Percentiles rank a stretch among this genome's conserved stretches.
Evolutionary conservation across 1,284 basidiomycete genomes (phyloP).

Genomic region (Moniliella sp.): DNA sequence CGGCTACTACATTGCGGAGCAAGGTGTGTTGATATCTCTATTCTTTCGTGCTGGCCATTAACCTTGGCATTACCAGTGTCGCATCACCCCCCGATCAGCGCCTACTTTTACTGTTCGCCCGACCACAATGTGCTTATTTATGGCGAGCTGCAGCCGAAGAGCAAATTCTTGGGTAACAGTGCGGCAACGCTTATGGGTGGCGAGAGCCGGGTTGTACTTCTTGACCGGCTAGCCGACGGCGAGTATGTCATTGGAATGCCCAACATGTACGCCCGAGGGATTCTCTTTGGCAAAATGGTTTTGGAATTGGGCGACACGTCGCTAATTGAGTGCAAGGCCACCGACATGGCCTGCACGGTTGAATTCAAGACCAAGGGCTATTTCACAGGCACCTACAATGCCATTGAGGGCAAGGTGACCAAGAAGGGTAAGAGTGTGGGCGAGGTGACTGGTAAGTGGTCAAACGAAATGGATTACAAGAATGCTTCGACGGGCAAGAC

Average conservation of each 20-base stretch:
- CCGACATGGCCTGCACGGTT: constrained; percentile 55
- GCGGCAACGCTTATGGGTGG: constrained; percentile 55
- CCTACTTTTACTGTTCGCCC: constrained; percentile 90
- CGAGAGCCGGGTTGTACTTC: constrained; percentile 43
- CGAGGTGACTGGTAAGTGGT: constrained; percentile 78
- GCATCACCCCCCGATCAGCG: constrained; percentile 82
- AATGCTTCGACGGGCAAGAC: constrained; percentile 50
- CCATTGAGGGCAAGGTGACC: constrained; percentile 61
- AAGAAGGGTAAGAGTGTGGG: constrained; percentile 51
- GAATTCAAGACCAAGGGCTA: constrained; percentile 99
- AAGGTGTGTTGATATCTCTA: constrained; percentile 43
- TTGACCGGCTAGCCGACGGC: constrained; percentile 22
- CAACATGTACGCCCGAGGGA: constrained; percentile 66
- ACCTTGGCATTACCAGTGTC: constrained; percentile 48
- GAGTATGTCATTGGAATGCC: constrained; percentile 31
- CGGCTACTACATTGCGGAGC: constrained; percentile 91
- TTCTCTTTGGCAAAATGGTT: constrained; percentile 93
- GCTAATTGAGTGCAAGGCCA: constrained; percentile 59
- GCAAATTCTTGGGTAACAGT: constrained; percentile 74
- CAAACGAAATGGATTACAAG: constrained; percentile 72
- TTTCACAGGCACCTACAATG: constrained; percentile 89
- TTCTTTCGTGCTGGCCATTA: too few relatives aligned
- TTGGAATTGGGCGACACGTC: constrained; percentile 81
- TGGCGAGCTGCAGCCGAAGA: constrained; percentile 84
- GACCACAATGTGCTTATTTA: constrained; percentile 56